Evolutionary conservation across 2,329 filamentous ascomycete species (phyloP).

Genomic region (Massarina eburnea): DNA sequence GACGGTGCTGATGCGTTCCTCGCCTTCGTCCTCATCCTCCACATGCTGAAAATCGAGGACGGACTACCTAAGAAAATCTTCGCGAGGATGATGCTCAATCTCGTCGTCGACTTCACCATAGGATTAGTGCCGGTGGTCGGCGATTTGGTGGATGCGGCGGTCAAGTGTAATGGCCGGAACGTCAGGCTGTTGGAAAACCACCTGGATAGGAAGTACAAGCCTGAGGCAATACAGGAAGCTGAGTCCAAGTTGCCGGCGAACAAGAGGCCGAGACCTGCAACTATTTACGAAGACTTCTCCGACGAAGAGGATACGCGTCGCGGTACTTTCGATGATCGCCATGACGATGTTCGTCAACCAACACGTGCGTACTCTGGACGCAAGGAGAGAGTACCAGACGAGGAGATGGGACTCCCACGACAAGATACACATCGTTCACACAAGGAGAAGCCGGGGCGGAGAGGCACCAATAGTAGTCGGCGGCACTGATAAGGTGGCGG

Average conservation of each 20-base stretch:
- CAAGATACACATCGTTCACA: conserved; percentile 21
- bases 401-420: conserved; percentile 34
- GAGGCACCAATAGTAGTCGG: background rate
- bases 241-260: conserved; percentile 20
- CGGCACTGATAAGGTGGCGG: background rate
- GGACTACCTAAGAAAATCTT: conserved; percentile 66
- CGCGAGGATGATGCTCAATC: conserved; percentile 77
- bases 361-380: conserved; percentile 31
- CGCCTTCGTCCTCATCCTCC: conserved; percentile 68
- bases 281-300: conserved; percentile 49
- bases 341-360: conserved; percentile 31
- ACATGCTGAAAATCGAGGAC: conserved; percentile 73
- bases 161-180: conserved; percentile 77
- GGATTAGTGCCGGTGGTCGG: conserved; percentile 75
- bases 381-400: conserved; percentile 28
- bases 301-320: conserved; percentile 40
- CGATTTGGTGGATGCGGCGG: conserved; percentile 72
- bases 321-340: conserved; percentile 21
- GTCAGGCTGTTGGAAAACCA: conserved; percentile 68
- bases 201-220: conserved; percentile 67
- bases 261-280: conserved; percentile 45
- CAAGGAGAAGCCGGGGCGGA: conserved; percentile 3
- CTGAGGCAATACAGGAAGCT: conserved; percentile 28
- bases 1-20: conserved; percentile 46
- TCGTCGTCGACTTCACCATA: conserved; percentile 71